A percentile compares a stretch with the other conserved stretches of the same genome.
phyloP scores from a whole-genome alignment of 306 rosid species.

The Argentina anserina region DNA sequence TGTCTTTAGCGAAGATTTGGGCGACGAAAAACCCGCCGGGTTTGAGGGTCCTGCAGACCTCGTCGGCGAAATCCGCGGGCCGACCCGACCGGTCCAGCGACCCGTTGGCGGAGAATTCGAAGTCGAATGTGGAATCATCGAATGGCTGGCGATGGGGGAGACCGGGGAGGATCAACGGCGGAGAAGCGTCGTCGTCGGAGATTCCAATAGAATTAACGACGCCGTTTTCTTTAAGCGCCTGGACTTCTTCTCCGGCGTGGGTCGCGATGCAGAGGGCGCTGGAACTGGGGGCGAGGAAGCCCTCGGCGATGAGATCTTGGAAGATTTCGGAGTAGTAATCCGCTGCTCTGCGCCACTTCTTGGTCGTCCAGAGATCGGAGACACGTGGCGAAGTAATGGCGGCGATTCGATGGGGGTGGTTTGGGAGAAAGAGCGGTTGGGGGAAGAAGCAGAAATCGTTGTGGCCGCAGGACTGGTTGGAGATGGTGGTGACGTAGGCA shows the following conservation, averaged over 20 bases:
- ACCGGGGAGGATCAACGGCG: conserved; percentile 35
- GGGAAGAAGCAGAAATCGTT: conserved; percentile 46
- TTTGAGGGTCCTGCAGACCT: conserved; percentile 42
- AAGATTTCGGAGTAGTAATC: conserved; percentile 42
- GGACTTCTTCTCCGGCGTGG: conserved; percentile 38
- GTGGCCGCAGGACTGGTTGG: conserved; percentile 37
- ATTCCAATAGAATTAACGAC: conserved; percentile 41
- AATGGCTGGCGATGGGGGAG: conserved; percentile 32
- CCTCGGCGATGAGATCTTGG: conserved; percentile 44
- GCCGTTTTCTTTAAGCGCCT: conserved; percentile 39
- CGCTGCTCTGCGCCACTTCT: conserved; percentile 38
- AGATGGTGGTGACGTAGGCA: conserved; percentile 44
- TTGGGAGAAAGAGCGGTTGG: background rate
- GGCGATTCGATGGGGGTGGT: background rate
- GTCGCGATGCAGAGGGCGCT: conserved; percentile 43
- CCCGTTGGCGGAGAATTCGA: conserved; percentile 40
- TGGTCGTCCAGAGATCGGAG: conserved; percentile 15
- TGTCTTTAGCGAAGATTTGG: conserved; percentile 42
- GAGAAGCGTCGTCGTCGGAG: conserved; percentile 30
- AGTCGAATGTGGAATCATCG: conserved; percentile 28
- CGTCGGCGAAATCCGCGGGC: conserved; percentile 33
- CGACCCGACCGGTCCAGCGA: conserved; percentile 16
- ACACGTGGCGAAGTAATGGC: background rate
- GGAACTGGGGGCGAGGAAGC: conserved; percentile 32
- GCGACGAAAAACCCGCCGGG: conserved; percentile 44